Evolutionary conservation across 2,329 filamentous ascomycete species (phyloP).

Genomic region (Aspergillus terreus): DNA sequence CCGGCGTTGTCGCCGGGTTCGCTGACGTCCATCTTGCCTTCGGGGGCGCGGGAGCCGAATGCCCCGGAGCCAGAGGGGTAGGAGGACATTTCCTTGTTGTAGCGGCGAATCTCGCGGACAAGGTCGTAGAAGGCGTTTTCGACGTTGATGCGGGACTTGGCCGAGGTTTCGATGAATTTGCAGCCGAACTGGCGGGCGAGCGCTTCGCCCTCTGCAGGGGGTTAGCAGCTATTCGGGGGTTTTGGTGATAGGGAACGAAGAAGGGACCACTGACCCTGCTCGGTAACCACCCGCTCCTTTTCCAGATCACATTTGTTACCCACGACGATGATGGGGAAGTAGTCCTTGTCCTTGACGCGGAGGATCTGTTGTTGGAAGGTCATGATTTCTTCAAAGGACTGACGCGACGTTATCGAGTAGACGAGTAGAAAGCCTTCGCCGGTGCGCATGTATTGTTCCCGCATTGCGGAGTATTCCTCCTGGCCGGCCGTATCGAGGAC

Average conservation of each 20-base stretch:
- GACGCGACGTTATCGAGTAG: constrained; percentile 95
- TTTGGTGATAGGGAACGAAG: not conserved
- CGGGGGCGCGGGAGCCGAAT: constrained; percentile 57
- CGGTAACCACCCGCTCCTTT: constrained; percentile 81
- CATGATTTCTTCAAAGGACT: constrained; percentile 97
- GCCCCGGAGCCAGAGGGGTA: constrained; percentile 68
- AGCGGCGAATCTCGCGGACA: constrained; percentile 93
- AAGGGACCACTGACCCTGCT: constrained; percentile 65
- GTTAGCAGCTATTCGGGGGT: not conserved
- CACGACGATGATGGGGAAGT: constrained; percentile 98
- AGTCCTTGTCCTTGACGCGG: constrained; percentile 98
- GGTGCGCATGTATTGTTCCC: constrained; percentile 99
- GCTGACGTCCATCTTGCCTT: constrained; percentile 72
- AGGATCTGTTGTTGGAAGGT: constrained; percentile 99
- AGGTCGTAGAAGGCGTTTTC: constrained; percentile 99
- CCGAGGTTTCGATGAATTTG: constrained; percentile 99
- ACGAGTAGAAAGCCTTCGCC: constrained; percentile 97
- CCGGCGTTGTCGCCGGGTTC: constrained; percentile 51
- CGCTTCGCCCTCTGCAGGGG: constrained; percentile 73
- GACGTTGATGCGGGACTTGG: constrained; percentile 96
- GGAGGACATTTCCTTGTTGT: constrained; percentile 96
- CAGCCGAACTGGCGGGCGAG: constrained; percentile 85
- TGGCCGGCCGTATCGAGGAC: constrained; percentile 97
- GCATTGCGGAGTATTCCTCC: constrained; percentile 98
- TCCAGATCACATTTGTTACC: constrained; percentile 99